Evolutionary conservation across 31 red algal species (phyloP).

Genomic region (Endocladia muricata): DNA sequence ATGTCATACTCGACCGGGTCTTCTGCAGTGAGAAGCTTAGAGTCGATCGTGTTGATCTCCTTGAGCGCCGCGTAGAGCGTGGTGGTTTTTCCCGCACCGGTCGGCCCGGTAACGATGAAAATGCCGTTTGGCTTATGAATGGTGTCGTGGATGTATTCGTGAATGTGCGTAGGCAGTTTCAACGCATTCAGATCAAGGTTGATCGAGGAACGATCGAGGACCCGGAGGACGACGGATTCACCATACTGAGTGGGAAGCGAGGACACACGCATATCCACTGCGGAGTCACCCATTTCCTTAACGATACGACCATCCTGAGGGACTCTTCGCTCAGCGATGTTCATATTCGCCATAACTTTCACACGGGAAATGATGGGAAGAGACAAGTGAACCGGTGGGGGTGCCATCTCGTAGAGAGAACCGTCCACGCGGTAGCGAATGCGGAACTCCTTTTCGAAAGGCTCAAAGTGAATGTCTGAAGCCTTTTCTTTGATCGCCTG

Average conservation of each 20-base stretch:
- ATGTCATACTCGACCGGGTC: conserved; percentile 36
- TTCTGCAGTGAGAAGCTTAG: conserved; percentile 25
- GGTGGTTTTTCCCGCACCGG: conserved; percentile 37
- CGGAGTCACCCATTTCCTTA: conserved; percentile 2
- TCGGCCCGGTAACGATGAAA: conserved; percentile 24
- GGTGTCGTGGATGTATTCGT: neutral
- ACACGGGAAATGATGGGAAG: conserved; percentile 9
- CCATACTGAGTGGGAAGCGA: conserved; percentile 11
- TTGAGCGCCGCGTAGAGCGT: conserved; percentile 21
- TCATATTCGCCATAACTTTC: conserved; percentile 17
- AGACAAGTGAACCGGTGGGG: conserved; percentile 6
- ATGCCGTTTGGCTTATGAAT: conserved; percentile 20
- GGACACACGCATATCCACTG: conserved; percentile 31
- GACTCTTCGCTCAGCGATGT: conserved; percentile 10
- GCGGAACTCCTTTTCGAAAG: conserved; percentile 12
- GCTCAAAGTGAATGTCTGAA: conserved; percentile 33
- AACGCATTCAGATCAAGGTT: conserved; percentile 7
- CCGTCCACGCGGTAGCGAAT: conserved; percentile 31
- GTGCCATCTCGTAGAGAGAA: conserved; percentile 8
- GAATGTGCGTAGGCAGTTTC: neutral
- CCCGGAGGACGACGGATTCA: conserved; percentile 14
- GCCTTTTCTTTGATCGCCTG: conserved; percentile 5
- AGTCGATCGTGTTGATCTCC: neutral
- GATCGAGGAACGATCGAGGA: neutral
- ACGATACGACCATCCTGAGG: conserved; percentile 18